Evolutionary conservation across 1,284 basidiomycete species (phyloP), one percentile per base, ranked within the genome.

Genomic region (Pseudozyma hubeiensis): DNA sequence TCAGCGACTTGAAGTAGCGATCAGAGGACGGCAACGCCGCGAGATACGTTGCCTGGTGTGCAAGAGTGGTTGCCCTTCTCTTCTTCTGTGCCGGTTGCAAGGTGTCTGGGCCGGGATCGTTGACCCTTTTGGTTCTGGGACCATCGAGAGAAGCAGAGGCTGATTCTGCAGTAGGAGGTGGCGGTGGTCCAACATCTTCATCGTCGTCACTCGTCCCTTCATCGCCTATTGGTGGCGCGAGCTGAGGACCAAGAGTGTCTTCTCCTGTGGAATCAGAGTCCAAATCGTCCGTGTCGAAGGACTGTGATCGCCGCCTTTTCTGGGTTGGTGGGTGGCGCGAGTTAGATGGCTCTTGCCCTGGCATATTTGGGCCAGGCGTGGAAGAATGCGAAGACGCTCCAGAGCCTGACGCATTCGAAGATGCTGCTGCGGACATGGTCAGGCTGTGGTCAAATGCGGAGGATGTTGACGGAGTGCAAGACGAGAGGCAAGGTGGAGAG

Each of bases 1-100:
- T 99, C 86, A 99, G 97, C 66, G 93, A 95, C 87, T 96, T 94
- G 87, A 91, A 91, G 86, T 99, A 99, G 76, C 97, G 90, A 82
- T 97, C 93, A 53, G 94, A 90, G 79, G 90, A 90, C 1, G 97
- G 97, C 31, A 99, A 87, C 84, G 96, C 93, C 49, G 93, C 92
- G 48, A 99, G 88, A 85, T 93, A 98, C 33, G 97, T 87, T 72
- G 89, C 88, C 86, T 92, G 91, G 77, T 93, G 90, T 2, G 90
- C 89, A 10, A 93, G 62, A 4, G 37, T 47, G 16, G 44, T 31
- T 3, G 39, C 30, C 46, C 60, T 70, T 6, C 56, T 60, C 40
- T 61, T 71, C 64, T 79, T 80, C 3, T 57, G 56, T 17, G 30
- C 31, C 5, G 56, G 61, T 31, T 47, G 19, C 9, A 35, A 2